These are phyloP conservation scores for Eucalyptus rudis DNA, from an alignment of 345 rosid genomes.

Conservation along the genomic window DNA sequence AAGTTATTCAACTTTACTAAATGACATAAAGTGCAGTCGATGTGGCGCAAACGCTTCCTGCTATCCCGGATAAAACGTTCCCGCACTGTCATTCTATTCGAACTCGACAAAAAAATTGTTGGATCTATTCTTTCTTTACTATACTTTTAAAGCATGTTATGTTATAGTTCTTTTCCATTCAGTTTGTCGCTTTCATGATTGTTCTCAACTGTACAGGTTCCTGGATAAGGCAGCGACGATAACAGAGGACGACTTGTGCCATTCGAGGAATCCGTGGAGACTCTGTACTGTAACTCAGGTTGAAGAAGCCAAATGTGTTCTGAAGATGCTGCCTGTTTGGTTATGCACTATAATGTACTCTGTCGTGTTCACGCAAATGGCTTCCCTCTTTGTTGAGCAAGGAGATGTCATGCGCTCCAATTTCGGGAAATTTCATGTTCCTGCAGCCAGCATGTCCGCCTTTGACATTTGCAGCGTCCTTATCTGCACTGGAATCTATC, in stretches of 20 bases:
- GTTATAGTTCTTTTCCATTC: neutral
- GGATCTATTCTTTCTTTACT: neutral
- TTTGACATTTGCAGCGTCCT: conserved; percentile 79
- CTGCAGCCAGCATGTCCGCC: conserved; percentile 90
- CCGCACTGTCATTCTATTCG: neutral
- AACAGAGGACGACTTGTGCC: conserved; percentile 26
- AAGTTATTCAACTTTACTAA: neutral
- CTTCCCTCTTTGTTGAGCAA: conserved; percentile 56
- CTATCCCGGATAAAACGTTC: neutral
- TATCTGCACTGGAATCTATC: conserved; percentile 55
- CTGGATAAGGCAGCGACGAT: conserved; percentile 90
- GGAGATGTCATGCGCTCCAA: conserved; percentile 56
- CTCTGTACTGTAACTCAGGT: conserved; percentile 90
- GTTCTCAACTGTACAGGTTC: conserved; percentile 10
- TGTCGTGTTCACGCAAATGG: conserved; percentile 52
- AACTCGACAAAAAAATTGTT: neutral
- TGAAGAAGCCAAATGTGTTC: conserved; percentile 49
- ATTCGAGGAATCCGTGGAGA: conserved; percentile 38
- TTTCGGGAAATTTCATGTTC: conserved; percentile 46
- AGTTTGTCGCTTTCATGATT: neutral
- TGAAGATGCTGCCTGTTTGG: conserved; percentile 48
- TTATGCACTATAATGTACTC: conserved; percentile 55
- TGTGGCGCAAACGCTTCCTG: neutral
- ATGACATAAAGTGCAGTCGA: neutral
- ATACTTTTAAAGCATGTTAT: neutral